These are phyloP conservation scores for Plasmodium falciparum DNA, from an alignment of 169 alveolate genomes.

Conservation along the genomic window DNA sequence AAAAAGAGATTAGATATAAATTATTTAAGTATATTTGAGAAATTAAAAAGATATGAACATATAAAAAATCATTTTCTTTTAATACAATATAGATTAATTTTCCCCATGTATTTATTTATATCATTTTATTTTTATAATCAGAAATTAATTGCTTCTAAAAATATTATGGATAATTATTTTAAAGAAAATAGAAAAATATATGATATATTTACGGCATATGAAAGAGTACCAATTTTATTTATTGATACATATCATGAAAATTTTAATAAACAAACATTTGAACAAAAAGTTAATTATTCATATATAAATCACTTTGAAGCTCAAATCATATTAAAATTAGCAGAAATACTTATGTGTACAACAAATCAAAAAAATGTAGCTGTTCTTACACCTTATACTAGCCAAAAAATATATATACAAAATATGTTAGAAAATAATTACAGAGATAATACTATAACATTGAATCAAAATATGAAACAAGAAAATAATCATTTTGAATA, in stretches of 20 bases:
- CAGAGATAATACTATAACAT: neutral
- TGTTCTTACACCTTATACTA: constrained; percentile 50
- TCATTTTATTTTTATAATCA: constrained; percentile 64
- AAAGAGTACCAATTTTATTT: constrained; percentile 33
- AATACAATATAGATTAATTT: constrained; percentile 59
- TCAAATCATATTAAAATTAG: constrained; percentile 27
- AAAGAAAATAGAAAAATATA: neutral
- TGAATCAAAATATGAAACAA: neutral
- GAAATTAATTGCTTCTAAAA: constrained; percentile 72
- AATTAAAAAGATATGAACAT: constrained; percentile 24
- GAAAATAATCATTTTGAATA: neutral
- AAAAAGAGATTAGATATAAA: constrained; percentile 51
- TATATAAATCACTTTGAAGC: constrained; percentile 62
- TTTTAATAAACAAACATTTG: constrained; percentile 28
- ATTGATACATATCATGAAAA: constrained; percentile 44
- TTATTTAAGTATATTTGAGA: constrained; percentile 66
- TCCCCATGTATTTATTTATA: constrained; percentile 65
- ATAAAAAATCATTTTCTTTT: constrained; percentile 28
- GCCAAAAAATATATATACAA: constrained; percentile 63
- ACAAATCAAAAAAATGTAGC: constrained; percentile 25
- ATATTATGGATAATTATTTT: constrained; percentile 25
- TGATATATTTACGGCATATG: neutral
- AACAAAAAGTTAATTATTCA: constrained; percentile 35
- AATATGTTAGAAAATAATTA: constrained; percentile 10
- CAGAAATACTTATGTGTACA: neutral